A percentile compares a stretch with the other conserved stretches of the same genome.
phyloP scores from a whole-genome alignment of 2,329 filamentous ascomycete species.

The Phyllosticta paracitricarpa region DNA sequence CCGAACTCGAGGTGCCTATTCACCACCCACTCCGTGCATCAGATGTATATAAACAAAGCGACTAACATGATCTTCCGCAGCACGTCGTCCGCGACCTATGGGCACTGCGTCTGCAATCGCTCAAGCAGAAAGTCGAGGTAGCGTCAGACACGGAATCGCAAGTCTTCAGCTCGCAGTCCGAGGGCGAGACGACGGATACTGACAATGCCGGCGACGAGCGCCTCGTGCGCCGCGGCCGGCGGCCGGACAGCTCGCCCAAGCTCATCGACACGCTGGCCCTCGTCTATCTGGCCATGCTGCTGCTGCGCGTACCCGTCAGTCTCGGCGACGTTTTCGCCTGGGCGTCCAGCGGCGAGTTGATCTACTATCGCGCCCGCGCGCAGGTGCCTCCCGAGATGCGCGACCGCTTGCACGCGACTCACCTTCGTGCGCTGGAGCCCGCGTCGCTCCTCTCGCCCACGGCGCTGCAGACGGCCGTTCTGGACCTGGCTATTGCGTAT shows the following conservation, averaged over 20 bases:
- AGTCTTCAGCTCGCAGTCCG: slow-evolving; percentile 51
- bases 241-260: slow-evolving; percentile 48
- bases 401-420: slow-evolving; percentile 52
- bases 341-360: slow-evolving; percentile 56
- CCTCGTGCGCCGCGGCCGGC: slow-evolving; percentile 16
- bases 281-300: slow-evolving; percentile 67
- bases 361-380: slow-evolving; percentile 56
- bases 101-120: slow-evolving; percentile 58
- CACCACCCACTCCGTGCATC: not conserved
- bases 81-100: slow-evolving; percentile 72
- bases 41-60: not conserved
- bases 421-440: slow-evolving; percentile 49
- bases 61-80: not conserved
- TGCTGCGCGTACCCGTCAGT: slow-evolving; percentile 67
- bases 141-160: slow-evolving; percentile 31
- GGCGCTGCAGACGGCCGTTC: slow-evolving; percentile 54
- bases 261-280: slow-evolving; percentile 66
- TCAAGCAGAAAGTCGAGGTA: slow-evolving; percentile 36
- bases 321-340: slow-evolving; percentile 62
- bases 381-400: slow-evolving; percentile 54
- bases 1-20: slow-evolving; percentile 57
- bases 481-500: slow-evolving; percentile 55
- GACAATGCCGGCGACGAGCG: slow-evolving; percentile 27
- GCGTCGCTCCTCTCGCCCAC: slow-evolving; percentile 39
- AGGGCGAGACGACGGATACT: slow-evolving; percentile 32